Percentiles rank a stretch among this genome's conserved stretches.
These are phyloP conservation scores for Cytospora piceicola DNA, from an alignment of 2,329 filamentous ascomycete genomes.

Conservation along the genomic window DNA sequence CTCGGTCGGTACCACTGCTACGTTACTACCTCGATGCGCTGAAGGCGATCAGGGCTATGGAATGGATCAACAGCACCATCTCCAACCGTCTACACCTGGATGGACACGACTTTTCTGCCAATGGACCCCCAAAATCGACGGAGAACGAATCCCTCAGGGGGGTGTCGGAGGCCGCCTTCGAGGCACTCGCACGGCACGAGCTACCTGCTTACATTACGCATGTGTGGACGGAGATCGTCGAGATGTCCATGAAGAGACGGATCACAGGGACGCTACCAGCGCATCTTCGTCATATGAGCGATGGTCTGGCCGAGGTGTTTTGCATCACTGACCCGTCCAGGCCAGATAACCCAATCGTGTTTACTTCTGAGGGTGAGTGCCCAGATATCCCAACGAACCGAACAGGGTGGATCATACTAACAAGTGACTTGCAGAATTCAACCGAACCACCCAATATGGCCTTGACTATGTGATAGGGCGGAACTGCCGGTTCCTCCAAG, in stretches of 20 bases:
- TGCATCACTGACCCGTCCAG: conserved; percentile 76
- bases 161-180: conserved; percentile 68
- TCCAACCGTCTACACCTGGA: conserved; percentile 61
- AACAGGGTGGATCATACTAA: neutral
- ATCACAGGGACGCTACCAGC: conserved; percentile 69
- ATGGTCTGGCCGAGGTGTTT: conserved; percentile 77
- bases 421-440: conserved; percentile 54
- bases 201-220: conserved; percentile 74
- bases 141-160: conserved; percentile 63
- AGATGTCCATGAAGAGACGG: conserved; percentile 66
- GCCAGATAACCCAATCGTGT: conserved; percentile 75
- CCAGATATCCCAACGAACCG: neutral
- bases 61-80: conserved; percentile 71
- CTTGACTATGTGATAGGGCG: conserved; percentile 69
- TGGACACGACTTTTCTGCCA: conserved; percentile 58
- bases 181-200: conserved; percentile 67
- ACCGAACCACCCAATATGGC: conserved; percentile 29
- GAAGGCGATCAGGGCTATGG: conserved; percentile 72
- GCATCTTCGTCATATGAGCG: conserved; percentile 69
- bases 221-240: conserved; percentile 71
- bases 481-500: conserved; percentile 80
- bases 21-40: conserved; percentile 73
- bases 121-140: conserved; percentile 52
- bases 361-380: conserved; percentile 69
- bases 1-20: conserved; percentile 66